Conservation (phyloP, 2,329 filamentous ascomycete species). For the Colletotrichum sp. region DNA sequence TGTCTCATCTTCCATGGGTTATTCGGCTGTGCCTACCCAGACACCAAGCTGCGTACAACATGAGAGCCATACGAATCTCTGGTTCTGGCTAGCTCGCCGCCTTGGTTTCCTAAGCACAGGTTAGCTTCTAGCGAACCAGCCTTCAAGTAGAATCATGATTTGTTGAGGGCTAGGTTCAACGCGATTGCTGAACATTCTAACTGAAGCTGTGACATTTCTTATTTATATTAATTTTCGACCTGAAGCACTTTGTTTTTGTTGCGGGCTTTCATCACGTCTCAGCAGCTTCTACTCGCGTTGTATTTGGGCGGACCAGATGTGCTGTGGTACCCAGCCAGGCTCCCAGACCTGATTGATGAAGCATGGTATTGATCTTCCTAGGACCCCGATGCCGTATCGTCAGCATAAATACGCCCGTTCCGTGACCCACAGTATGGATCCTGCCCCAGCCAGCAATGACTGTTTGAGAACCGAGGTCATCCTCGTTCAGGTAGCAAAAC, state of each 20-base stretch:
- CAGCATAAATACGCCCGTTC: too few species aligned
- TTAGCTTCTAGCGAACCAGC: fast-evolving
- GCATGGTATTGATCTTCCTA: too few species aligned
- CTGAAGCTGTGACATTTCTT: fast-evolving
- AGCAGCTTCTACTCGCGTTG: fast-evolving
- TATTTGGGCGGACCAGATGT: neutral
- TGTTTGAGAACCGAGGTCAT: too few species aligned
- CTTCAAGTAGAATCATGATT: fast-evolving
- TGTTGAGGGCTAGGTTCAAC: neutral
- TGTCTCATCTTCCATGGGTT: neutral
- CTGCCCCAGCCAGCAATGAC: too few species aligned
- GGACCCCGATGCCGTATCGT: too few species aligned
- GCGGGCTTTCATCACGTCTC: neutral
- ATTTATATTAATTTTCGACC: neutral
- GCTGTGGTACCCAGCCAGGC: too few species aligned
- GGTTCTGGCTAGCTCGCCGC: neutral
- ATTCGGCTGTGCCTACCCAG: neutral
- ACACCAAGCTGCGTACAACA: too few species aligned
- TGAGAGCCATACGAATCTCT: neutral
- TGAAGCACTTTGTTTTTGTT: fast-evolving
- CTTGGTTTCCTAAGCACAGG: fast-evolving
- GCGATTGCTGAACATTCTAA: neutral
- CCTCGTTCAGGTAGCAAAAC: too few species aligned
- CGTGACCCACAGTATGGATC: too few species aligned
- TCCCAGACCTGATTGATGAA: too few species aligned